Base-by-base conservation (phyloP, 2,329 filamentous ascomycete genomes). In the Cadophora sp. region DNA sequence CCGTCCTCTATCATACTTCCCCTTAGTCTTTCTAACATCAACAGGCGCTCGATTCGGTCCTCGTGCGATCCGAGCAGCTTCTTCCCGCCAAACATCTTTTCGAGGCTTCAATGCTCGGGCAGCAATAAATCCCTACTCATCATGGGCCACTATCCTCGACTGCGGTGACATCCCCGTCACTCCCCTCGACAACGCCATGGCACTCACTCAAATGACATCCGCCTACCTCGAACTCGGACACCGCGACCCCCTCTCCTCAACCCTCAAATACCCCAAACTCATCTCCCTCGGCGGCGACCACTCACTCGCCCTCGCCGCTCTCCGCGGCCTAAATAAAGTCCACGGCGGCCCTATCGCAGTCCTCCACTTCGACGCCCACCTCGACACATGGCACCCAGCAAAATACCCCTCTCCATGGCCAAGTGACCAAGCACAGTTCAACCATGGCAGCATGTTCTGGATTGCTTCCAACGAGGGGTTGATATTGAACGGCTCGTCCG, bases 401-500 rank as follows among this genome's bases (percentile, higher is more conserved):
- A 91, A 92, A 73, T 97, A 97, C 79, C 92, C 92, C 0, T 89
- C 86, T 19, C 88, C 89, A 65, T 97, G 94, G 94, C 79, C 83
- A 7, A 86, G 85, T 2, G 85, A 88, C 68, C 91, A 93, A 78
- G 86, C 88, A 1, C 87, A 90, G 73, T 96, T 97, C 82, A 97
- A 90, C 76, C 94, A 97, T 79, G 94, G 94, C 4, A 92, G 88
- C 73, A 96, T 97, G 89, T 97, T 97, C 84, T 95, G 93, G 91
- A 86, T 95, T 73, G 94, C 94, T 6, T 89, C 90, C 60, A 89
- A 89, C 34, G 94, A 97, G 79, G 92, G 92, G 0, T 82, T 97
- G 29, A 89, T 97, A 67, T 84, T 87, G 69, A 94, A 95, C 79
- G 82, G 84, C 16, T 90, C 87, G 0, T 92, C 88, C 26, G 92